These are phyloP conservation scores for Ogataea sp. DNA, from an alignment of 805 yeast species.

Conservation along the genomic window DNA sequence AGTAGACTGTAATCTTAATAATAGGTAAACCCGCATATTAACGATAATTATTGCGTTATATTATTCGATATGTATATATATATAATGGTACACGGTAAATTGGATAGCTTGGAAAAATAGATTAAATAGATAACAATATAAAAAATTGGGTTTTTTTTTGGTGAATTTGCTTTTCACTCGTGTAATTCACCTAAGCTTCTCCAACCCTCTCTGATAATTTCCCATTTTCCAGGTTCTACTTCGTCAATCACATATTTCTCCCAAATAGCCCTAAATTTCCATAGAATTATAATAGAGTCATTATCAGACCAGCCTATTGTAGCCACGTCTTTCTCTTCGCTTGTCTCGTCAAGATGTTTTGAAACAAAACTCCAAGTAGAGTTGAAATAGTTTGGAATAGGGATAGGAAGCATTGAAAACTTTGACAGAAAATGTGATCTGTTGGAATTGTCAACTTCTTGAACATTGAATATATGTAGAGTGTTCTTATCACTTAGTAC, in stretches of 20 bases:
- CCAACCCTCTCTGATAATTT: constrained; percentile 66
- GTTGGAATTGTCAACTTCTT: constrained; percentile 20
- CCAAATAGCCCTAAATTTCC: constrained; percentile 74
- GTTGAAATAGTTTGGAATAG: constrained; percentile 57
- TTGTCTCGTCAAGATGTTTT: constrained; percentile 38
- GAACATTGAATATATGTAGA: constrained; percentile 66
- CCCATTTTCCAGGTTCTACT: constrained; percentile 32
- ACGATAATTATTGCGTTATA: not conserved
- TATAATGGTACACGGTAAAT: not conserved
- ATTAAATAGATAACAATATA: too few relatives aligned
- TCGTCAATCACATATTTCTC: constrained; percentile 75
- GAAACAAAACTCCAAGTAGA: constrained; percentile 88
- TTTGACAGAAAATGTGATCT: constrained; percentile 60
- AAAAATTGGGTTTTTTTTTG: too few relatives aligned
- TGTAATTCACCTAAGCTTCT: constrained; percentile 38
- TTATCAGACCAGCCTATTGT: constrained; percentile 72
- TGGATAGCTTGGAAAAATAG: too few relatives aligned
- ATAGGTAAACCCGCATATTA: not conserved
- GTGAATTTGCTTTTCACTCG: too few relatives aligned
- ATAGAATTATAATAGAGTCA: constrained; percentile 62
- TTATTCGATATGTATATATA: too few relatives aligned
- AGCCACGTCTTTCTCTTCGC: constrained; percentile 29
- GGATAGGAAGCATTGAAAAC: constrained; percentile 48
- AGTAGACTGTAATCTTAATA: not conserved
- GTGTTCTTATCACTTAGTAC: constrained; percentile 87